Percentiles rank a stretch among this genome's conserved stretches.
Evolutionary conservation across 352 stramenopile species (phyloP).

Genomic region (Phytophthora pluvialis): DNA sequence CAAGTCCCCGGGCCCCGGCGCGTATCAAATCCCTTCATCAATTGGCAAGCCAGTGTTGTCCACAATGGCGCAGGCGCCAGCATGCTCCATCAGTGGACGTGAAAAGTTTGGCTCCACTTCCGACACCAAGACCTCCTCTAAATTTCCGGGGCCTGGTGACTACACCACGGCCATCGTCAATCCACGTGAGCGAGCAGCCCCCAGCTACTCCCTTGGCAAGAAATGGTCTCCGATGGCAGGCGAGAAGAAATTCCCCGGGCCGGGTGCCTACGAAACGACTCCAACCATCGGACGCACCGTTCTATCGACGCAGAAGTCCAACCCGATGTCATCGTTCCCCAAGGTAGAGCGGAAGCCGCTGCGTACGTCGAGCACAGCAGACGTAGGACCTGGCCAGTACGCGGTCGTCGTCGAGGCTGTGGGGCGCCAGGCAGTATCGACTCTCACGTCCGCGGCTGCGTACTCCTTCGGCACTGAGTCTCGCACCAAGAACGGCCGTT

Average conservation of each 20-base stretch:
- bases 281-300: conserved; percentile 70
- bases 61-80: conserved; percentile 59
- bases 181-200: conserved; percentile 62
- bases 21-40: conserved; percentile 73
- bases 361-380: conserved; percentile 42
- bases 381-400: conserved; percentile 80
- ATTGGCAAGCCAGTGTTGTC: conserved; percentile 77
- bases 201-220: conserved; percentile 79
- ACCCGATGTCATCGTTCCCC: conserved; percentile 63
- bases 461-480: conserved; percentile 76
- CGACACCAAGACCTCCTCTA: conserved; percentile 51
- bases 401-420: conserved; percentile 67
- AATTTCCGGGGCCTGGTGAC: conserved; percentile 65
- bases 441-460: conserved; percentile 54
- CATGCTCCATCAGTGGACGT: conserved; percentile 74
- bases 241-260: conserved; percentile 63
- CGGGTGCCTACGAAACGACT: conserved; percentile 64
- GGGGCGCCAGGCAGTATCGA: conserved; percentile 73
- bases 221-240: conserved; percentile 58
- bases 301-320: conserved; percentile 75
- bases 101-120: conserved; percentile 82
- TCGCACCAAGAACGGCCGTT: conserved; percentile 46
- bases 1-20: conserved; percentile 69
- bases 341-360: conserved; percentile 79
- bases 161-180: conserved; percentile 76